These are phyloP conservation scores for Camillea tinctor DNA, from an alignment of 2,329 filamentous ascomycete genomes.

Conservation along the genomic window DNA sequence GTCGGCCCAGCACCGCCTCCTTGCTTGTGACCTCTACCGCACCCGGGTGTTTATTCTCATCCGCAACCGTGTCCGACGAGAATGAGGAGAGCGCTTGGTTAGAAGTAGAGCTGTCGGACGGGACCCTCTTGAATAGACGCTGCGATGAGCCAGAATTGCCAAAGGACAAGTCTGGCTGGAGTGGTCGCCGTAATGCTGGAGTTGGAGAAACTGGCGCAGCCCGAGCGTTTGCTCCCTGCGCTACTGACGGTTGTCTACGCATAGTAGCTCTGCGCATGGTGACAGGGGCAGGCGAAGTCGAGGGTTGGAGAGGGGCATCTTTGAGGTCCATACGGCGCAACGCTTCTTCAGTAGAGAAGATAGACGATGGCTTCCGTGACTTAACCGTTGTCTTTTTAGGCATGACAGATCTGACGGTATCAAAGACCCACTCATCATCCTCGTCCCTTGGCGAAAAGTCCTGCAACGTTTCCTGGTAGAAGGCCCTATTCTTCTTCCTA, in stretches of 20 bases:
- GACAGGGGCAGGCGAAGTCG: constrained; percentile 47
- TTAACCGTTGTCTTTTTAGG: constrained; percentile 54
- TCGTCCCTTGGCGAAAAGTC: constrained; percentile 66
- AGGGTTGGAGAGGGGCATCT: constrained; percentile 57
- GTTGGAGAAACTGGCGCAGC: constrained; percentile 39
- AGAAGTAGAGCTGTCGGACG: constrained; percentile 62
- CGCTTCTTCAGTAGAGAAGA: constrained; percentile 58
- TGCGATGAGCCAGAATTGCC: constrained; percentile 92
- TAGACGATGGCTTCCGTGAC: constrained; percentile 55
- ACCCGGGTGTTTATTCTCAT: constrained; percentile 64
- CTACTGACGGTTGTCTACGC: constrained; percentile 46
- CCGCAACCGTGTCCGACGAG: constrained; percentile 42
- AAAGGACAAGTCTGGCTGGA: constrained; percentile 88
- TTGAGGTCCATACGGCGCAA: constrained; percentile 61
- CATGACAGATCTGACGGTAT: constrained; percentile 78
- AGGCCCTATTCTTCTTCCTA: constrained; percentile 69
- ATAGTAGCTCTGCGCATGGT: constrained; percentile 63
- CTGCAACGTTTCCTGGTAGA: constrained; percentile 90
- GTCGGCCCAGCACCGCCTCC: constrained; percentile 77
- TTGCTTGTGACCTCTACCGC: constrained; percentile 65
- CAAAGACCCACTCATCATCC: constrained; percentile 91
- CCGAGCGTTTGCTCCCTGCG: constrained; percentile 36
- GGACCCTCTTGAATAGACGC: constrained; percentile 83
- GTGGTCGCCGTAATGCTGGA: constrained; percentile 66
- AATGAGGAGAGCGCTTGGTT: constrained; percentile 40